phyloP scores from a whole-genome alignment of 2,329 filamentous ascomycete genomes.

The Sarocladium kiliense region DNA sequence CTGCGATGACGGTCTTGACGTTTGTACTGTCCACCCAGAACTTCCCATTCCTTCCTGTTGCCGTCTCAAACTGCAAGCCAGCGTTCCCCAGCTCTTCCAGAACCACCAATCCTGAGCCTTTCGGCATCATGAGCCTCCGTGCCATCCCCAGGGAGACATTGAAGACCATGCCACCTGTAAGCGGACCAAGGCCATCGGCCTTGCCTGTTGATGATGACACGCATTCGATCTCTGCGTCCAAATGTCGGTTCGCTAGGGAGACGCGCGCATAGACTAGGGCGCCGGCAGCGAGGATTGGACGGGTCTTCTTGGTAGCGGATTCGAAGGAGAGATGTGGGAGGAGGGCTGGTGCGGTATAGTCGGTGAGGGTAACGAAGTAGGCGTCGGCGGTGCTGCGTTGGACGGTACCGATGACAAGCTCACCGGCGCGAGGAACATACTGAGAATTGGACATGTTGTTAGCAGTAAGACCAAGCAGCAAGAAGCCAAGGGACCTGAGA shows the following conservation, averaged over 20 bases:
- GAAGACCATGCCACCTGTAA: constrained; percentile 84
- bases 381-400: constrained; percentile 69
- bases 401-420: constrained; percentile 85
- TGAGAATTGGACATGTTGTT: constrained; percentile 26
- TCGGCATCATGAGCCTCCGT: constrained; percentile 67
- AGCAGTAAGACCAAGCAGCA: background rate
- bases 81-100: constrained; percentile 72
- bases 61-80: constrained; percentile 86
- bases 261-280: constrained; percentile 88
- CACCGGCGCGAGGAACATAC: constrained; percentile 75
- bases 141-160: constrained; percentile 75
- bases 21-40: constrained; percentile 86
- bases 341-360: constrained; percentile 58
- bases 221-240: constrained; percentile 88
- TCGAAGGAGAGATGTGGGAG: constrained; percentile 92
- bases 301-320: constrained; percentile 83
- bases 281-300: constrained; percentile 69
- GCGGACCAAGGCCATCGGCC: constrained; percentile 76
- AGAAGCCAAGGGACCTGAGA: too few relatives aligned
- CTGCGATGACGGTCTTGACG: constrained; percentile 65
- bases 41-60: constrained; percentile 85
- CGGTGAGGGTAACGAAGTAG: constrained; percentile 74
- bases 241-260: constrained; percentile 69
- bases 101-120: constrained; percentile 59
- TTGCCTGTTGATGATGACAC: constrained; percentile 83